Conservation (phyloP, 1,284 basidiomycete species). For the Bjerkandera adusta region DNA sequence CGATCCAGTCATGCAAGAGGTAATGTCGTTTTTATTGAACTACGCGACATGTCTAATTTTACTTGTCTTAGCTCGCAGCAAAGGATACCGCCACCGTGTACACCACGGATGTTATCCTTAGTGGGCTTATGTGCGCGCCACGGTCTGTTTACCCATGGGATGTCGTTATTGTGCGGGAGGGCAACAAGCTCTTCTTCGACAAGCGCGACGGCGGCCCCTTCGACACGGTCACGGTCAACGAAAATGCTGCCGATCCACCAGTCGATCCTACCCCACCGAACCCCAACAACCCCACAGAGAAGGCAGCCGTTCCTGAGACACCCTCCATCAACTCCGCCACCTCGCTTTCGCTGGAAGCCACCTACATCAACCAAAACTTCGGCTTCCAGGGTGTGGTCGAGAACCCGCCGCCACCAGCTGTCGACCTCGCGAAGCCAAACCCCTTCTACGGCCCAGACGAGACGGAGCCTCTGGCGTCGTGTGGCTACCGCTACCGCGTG, state of each 20-base stretch:
- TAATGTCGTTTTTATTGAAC: slow-evolving; percentile 30
- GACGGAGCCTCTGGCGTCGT: slow-evolving; percentile 92
- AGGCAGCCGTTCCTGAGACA: slow-evolving; percentile 56
- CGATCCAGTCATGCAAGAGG: slow-evolving; percentile 92
- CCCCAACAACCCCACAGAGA: slow-evolving; percentile 72
- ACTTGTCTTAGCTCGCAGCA: slow-evolving; percentile 60
- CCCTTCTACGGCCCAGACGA: slow-evolving; percentile 96
- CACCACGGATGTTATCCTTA: slow-evolving; percentile 94
- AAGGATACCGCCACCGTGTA: slow-evolving; percentile 86
- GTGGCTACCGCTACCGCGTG: slow-evolving; percentile 94
- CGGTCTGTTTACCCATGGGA: slow-evolving; percentile 99
- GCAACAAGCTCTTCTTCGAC: slow-evolving; percentile 94
- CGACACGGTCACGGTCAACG: slow-evolving; percentile 97
- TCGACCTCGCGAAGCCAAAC: slow-evolving; percentile 84
- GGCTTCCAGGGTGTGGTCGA: slow-evolving; percentile 94
- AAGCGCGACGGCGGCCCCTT: slow-evolving; percentile 98
- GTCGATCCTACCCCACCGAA: slow-evolving; percentile 80
- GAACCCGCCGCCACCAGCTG: slow-evolving; percentile 54
- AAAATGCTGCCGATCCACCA: slow-evolving; percentile 96
- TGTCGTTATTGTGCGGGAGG: slow-evolving; percentile 92
- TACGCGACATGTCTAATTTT: not conserved
- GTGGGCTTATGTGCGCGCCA: slow-evolving; percentile 94
- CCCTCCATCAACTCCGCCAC: slow-evolving; percentile 92
- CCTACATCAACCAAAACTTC: slow-evolving; percentile 99
- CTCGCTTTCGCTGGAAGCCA: slow-evolving; percentile 94